A percentile compares a stretch with the other conserved stretches of the same genome.
Conservation (phyloP, 257 asterid genomes). For the Lantana camara region DNA sequence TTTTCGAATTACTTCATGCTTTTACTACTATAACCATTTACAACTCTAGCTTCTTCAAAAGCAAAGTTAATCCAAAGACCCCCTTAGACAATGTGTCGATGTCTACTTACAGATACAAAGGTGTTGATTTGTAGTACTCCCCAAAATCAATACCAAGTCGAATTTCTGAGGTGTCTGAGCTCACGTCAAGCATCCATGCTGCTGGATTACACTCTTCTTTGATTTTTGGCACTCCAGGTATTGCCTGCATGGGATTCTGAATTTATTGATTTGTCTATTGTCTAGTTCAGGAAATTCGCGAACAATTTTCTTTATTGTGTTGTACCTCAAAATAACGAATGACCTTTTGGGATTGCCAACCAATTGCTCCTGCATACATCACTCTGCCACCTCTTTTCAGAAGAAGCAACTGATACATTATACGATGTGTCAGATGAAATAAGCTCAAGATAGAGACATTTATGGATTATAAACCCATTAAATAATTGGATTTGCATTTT, state of each 20-base stretch:
- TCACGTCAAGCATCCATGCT: constrained; percentile 62
- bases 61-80: too few species aligned
- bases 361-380: constrained; percentile 65
- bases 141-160: constrained; percentile 53
- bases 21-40: too few species aligned
- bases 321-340: constrained; percentile 63
- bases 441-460: not conserved
- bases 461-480: not conserved
- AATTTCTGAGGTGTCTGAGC: constrained; percentile 43
- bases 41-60: too few species aligned
- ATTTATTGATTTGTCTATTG: not conserved
- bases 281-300: not conserved
- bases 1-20: too few species aligned
- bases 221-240: constrained; percentile 47
- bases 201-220: constrained; percentile 54
- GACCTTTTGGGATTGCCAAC: constrained; percentile 48
- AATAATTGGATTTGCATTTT: not conserved
- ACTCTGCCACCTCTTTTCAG: constrained; percentile 71
- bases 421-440: constrained; percentile 9
- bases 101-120: constrained; percentile 42
- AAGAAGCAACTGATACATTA: constrained; percentile 53
- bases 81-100: not conserved
- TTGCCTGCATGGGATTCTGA: constrained; percentile 33
- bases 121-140: constrained; percentile 50
- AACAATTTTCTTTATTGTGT: not conserved